These are phyloP conservation scores for Penicillium antarcticum DNA, from an alignment of 495 filamentous ascomycete species.

Conservation along the genomic window DNA sequence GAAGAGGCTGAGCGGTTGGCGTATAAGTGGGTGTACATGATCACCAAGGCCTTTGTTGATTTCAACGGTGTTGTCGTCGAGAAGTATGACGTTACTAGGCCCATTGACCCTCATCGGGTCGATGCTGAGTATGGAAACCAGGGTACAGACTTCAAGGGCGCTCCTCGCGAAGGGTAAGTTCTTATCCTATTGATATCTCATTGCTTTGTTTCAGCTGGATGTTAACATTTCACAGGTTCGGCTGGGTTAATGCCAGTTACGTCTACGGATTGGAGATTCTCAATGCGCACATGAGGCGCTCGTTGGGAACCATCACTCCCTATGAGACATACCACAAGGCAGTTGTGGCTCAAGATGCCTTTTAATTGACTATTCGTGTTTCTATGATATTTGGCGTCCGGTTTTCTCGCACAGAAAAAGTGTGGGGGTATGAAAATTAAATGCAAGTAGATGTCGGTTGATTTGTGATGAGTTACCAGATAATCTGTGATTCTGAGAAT, in stretches of 20 bases:
- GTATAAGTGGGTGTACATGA: slow-evolving; percentile 97
- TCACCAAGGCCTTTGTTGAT: slow-evolving; percentile 93
- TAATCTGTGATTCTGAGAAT: too few relatives aligned
- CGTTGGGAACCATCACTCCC: slow-evolving; percentile 77
- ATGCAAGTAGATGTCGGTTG: background rate
- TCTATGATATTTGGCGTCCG: too few relatives aligned
- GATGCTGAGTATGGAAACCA: slow-evolving; percentile 98
- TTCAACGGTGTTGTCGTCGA: slow-evolving; percentile 97
- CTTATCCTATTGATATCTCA: slow-evolving; percentile 1
- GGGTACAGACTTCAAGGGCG: slow-evolving; percentile 88
- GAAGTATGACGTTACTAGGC: slow-evolving; percentile 94
- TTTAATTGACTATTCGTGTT: slow-evolving; percentile 3
- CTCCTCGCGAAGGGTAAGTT: slow-evolving; percentile 90
- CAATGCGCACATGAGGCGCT: slow-evolving; percentile 78
- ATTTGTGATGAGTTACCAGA: too few relatives aligned
- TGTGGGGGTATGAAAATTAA: background rate
- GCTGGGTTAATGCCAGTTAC: slow-evolving; percentile 97
- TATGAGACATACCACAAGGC: slow-evolving; percentile 65
- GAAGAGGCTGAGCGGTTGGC: slow-evolving; percentile 83
- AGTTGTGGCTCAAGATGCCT: slow-evolving; percentile 28
- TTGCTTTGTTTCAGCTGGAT: background rate
- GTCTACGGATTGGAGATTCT: slow-evolving; percentile 83
- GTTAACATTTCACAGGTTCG: slow-evolving; percentile 65
- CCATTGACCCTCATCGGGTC: slow-evolving; percentile 84
- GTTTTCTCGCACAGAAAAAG: too few relatives aligned